Evolutionary conservation across 495 filamentous ascomycete genomes (phyloP), one percentile per base, ranked within the genome.

Genomic region (Tuber calosporum): DNA sequence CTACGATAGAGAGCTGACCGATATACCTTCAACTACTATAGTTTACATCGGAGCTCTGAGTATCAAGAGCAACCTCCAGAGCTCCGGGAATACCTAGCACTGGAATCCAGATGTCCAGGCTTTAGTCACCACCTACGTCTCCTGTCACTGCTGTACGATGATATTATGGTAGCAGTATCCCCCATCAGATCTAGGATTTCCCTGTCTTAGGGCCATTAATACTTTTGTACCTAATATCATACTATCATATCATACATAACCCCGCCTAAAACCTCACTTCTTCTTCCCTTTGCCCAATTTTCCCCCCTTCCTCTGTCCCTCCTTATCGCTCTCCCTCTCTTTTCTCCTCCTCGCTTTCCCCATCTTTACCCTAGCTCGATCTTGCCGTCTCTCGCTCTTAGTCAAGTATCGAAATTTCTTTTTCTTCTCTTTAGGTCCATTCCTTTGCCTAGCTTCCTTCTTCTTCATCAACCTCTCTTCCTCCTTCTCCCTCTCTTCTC

Each of bases 361-460:
- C 26, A 62, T 62, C 53, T 34, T 62, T 30, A 62, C 53, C 53
- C 34, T 62, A 13, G 53, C 53, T 17, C 73, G 34, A 72, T 70
- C 72, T 36, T 72, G 36, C 42, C 68, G 74, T 8, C 75, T 42
- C 69, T 77, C 89, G 22, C 85, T 84, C 85, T 94, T 94, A 73
- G 85, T 92, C 83, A 97, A 92, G 82, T 62, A 62, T 34, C 91
- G 87, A 81, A 97, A 97, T 83, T 93, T 93, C 83, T 90, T 89
- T 62, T 34, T 62, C 53, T 62, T 62, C 53, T 30, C 53, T 85
- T 92, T 94, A 30, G 53, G 26, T 15, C 53, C 53, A 62, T 62
- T 62, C 70, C 88, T 88, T 22, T 84, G 84, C 74, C 85, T 84
- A 42, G 84, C 80, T 74, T 86, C 88, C 72, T 86, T 86, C 69